phyloP scores from a whole-genome alignment of 2,329 filamentous ascomycete species.

The Aspergillus calidoustus region DNA sequence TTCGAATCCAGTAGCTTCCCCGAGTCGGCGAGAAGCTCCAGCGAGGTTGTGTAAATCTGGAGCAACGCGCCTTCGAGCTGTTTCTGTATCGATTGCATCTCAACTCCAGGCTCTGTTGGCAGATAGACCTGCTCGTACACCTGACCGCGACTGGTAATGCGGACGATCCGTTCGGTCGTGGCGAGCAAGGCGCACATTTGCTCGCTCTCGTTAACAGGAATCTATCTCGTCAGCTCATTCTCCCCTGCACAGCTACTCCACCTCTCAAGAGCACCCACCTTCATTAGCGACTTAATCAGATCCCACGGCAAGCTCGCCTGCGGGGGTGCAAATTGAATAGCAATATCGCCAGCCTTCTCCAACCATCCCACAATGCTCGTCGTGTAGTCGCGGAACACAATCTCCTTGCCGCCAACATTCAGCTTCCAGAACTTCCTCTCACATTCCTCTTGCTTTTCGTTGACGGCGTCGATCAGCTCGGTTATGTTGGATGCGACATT shows the following conservation, averaged over 20 bases:
- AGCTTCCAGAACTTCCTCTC: slow-evolving; percentile 21
- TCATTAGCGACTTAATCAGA: slow-evolving; percentile 1
- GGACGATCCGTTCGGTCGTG: slow-evolving; percentile 19
- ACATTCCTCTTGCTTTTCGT: slow-evolving; percentile 14
- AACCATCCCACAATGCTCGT: slow-evolving; percentile 20
- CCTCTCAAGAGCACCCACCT: not conserved
- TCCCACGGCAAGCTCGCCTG: slow-evolving; percentile 38
- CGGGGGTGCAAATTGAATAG: slow-evolving; percentile 36
- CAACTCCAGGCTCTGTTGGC: not conserved
- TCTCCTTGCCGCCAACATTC: slow-evolving; percentile 5
- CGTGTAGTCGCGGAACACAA: slow-evolving; percentile 22
- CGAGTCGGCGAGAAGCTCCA: not conserved
- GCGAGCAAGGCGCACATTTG: slow-evolving; percentile 26
- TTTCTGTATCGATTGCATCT: not conserved
- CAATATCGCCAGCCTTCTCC: slow-evolving; percentile 31
- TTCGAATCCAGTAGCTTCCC: not conserved
- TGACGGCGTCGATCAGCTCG: slow-evolving; percentile 7
- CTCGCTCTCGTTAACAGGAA: slow-evolving; percentile 33
- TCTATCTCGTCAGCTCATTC: slow-evolving; percentile 25
- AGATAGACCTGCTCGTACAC: slow-evolving; percentile 23
- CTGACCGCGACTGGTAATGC: slow-evolving; percentile 22
- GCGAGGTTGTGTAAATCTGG: not conserved
- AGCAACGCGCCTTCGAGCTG: not conserved
- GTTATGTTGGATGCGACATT: not conserved
- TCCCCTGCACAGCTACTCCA: not conserved